These are phyloP conservation scores for Barbatosphaeria neglecta DNA, from an alignment of 495 filamentous ascomycete species.

Conservation along the genomic window DNA sequence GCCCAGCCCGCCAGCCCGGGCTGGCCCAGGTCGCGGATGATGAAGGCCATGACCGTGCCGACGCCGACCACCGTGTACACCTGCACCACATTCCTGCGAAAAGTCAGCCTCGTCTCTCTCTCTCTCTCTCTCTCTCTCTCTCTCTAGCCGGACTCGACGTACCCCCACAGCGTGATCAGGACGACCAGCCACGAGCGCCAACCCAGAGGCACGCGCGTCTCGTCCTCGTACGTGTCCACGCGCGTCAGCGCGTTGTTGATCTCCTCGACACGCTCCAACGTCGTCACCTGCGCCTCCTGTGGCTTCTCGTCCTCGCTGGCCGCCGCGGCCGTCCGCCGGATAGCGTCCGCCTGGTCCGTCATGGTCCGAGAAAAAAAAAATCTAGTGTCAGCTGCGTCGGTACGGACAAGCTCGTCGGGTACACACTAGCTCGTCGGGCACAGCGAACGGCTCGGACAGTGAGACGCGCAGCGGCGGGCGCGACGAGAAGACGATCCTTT, in stretches of 20 bases:
- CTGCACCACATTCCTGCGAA: constrained; percentile 28
- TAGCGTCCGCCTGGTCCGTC: background rate
- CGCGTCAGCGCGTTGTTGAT: background rate
- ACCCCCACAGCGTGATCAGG: background rate
- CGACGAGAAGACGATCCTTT: too few species aligned
- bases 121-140: background rate
- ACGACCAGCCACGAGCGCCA: constrained; percentile 1
- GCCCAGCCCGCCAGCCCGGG: constrained; percentile 39
- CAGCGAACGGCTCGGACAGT: too few species aligned
- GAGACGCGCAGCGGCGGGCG: too few species aligned
- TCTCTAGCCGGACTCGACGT: background rate
- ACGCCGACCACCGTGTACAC: constrained; percentile 44
- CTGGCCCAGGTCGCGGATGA: constrained; percentile 40
- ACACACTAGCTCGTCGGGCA: too few species aligned
- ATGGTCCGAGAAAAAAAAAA: too few species aligned
- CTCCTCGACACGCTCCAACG: background rate
- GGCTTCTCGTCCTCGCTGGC: background rate
- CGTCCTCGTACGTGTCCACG: background rate
- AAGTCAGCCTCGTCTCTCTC: background rate
- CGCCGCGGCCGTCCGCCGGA: background rate
- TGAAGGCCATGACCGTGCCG: constrained; percentile 43
- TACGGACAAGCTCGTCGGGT: too few species aligned
- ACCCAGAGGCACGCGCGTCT: background rate
- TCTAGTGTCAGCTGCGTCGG: too few species aligned
- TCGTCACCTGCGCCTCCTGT: background rate